These are phyloP conservation scores for Ophiostoma himal-ulmi DNA, from an alignment of 2,329 filamentous ascomycete species.

Conservation along the genomic window DNA sequence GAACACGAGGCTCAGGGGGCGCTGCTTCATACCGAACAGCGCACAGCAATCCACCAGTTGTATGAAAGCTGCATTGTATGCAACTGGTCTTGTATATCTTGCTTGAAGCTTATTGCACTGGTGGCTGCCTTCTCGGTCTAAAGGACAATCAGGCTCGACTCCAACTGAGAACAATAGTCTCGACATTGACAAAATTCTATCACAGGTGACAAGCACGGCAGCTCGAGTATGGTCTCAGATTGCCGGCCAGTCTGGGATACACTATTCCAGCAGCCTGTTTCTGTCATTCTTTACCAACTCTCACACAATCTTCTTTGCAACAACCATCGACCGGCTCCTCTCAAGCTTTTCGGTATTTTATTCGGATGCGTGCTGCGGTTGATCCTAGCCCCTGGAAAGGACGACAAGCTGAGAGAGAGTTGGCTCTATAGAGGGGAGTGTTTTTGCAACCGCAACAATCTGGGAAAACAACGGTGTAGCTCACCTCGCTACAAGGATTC, in stretches of 20 bases:
- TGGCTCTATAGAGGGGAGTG: background rate
- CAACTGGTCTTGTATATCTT: slow-evolving; percentile 17
- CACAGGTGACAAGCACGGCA: background rate
- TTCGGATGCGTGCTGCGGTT: background rate
- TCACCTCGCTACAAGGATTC: slow-evolving; percentile 25
- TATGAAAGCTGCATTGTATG: background rate
- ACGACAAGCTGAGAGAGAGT: background rate
- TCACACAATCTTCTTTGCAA: background rate
- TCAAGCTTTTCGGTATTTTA: no score
- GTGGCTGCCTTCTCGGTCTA: background rate
- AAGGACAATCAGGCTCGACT: background rate
- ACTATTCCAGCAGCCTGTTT: background rate
- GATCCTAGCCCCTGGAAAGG: background rate
- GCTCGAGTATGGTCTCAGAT: background rate
- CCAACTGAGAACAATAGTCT: background rate
- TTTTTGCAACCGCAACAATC: background rate
- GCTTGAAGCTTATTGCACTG: background rate
- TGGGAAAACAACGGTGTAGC: slow-evolving; percentile 15
- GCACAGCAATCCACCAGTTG: background rate
- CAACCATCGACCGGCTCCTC: background rate
- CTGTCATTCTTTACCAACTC: no score
- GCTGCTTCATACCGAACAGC: background rate
- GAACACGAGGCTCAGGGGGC: background rate
- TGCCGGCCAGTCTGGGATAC: background rate
- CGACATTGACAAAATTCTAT: background rate